Evolutionary conservation across 2,329 filamentous ascomycete species (phyloP).

Genomic region (Neocucurbitaria cava): DNA sequence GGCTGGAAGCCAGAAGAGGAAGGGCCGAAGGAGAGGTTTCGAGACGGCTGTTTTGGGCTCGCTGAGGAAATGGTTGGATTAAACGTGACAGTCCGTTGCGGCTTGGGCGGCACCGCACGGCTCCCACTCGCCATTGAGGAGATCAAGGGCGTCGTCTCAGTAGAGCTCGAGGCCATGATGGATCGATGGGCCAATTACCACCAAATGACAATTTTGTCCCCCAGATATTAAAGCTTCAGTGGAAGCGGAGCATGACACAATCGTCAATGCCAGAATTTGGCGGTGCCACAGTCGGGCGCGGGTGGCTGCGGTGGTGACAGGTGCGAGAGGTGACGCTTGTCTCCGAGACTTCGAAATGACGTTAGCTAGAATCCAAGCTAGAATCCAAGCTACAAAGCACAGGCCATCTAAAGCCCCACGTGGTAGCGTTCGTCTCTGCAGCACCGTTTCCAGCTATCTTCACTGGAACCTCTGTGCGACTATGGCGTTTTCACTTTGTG

Average conservation of each 20-base stretch:
- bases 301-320: conserved; percentile 15
- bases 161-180: conserved; percentile 45
- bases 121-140: conserved; percentile 42
- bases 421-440: conserved; percentile 3
- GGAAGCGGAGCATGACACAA: conserved; percentile 4
- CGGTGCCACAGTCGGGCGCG: conserved; percentile 21
- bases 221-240: not conserved
- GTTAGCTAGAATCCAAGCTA: conserved; percentile 15
- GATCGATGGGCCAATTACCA: not conserved
- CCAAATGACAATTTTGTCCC: not conserved
- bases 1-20: conserved; percentile 35
- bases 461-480: not conserved
- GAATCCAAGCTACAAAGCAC: too few relatives aligned
- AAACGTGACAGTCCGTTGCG: conserved; percentile 75
- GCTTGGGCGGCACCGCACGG: conserved; percentile 41
- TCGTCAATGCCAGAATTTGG: conserved; percentile 6
- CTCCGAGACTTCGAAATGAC: conserved; percentile 23
- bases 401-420: not conserved
- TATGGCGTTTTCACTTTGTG: not conserved
- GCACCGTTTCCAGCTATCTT: conserved; percentile 1
- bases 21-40: conserved; percentile 35
- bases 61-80: conserved; percentile 65
- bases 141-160: conserved; percentile 48
- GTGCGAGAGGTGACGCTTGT: conserved; percentile 11
- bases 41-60: conserved; percentile 49